phyloP scores from a whole-genome alignment of 192 early-diverging fungal genomes.

The Linnemannia schmuckeri region DNA sequence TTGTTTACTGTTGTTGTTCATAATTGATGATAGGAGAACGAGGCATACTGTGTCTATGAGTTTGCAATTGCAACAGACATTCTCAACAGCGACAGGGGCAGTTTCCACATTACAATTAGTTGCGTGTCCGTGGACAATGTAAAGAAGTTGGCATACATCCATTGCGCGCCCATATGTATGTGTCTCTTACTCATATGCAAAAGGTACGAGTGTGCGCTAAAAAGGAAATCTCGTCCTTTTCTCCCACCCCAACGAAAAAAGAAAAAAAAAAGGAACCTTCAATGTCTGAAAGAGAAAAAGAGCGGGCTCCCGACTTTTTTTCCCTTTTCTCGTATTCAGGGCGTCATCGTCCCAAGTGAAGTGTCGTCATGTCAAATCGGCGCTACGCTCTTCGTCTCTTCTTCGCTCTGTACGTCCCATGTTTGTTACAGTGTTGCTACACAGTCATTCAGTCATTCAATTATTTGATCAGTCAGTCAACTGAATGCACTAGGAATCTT shows the following conservation, averaged over 20 bases:
- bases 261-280: background rate
- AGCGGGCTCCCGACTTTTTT: background rate
- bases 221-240: background rate
- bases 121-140: background rate
- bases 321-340: background rate
- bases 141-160: no score
- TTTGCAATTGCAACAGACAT: background rate
- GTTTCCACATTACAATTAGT: background rate
- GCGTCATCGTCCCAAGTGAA: background rate
- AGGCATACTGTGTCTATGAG: background rate
- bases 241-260: constrained; percentile 16
- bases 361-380: background rate
- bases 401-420: no score
- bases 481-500: no score
- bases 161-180: background rate
- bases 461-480: no score
- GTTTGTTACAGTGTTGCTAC: no score
- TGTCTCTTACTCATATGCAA: background rate
- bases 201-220: background rate
- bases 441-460: no score
- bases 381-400: background rate
- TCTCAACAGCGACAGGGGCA: background rate
- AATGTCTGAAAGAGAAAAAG: no score
- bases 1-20: background rate
- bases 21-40: background rate